These are phyloP conservation scores for Periconia macrospinosa DNA, from an alignment of 2,329 filamentous ascomycete species.

Conservation along the genomic window DNA sequence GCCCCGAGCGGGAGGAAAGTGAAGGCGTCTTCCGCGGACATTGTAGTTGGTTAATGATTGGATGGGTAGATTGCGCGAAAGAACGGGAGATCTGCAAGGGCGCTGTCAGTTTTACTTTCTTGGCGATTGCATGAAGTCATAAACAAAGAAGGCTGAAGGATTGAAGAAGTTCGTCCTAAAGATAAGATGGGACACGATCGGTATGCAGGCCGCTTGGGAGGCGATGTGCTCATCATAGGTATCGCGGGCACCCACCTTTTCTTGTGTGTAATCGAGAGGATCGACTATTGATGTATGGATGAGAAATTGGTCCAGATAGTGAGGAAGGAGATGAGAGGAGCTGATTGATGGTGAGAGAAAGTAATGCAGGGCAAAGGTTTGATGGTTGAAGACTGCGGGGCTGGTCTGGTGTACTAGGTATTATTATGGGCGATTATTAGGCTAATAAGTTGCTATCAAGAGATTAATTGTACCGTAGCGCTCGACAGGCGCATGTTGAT, in stretches of 20 bases:
- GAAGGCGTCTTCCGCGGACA: constrained; percentile 38
- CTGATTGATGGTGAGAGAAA: neutral
- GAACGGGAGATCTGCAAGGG: neutral
- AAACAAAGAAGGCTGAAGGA: neutral
- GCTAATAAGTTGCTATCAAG: constrained; percentile 33
- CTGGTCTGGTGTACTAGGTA: neutral
- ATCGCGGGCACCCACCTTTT: too few species aligned
- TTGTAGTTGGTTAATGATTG: constrained; percentile 12
- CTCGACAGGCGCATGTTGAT: neutral
- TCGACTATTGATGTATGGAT: too few species aligned
- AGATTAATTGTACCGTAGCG: constrained; percentile 27
- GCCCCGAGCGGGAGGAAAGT: constrained; percentile 75
- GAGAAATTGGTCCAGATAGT: too few species aligned
- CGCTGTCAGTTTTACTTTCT: neutral
- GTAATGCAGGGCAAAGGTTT: neutral
- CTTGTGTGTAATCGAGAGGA: too few species aligned
- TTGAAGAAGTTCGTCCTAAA: too few species aligned
- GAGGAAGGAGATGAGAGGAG: neutral
- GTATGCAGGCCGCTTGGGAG: too few species aligned
- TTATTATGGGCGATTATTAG: constrained; percentile 24
- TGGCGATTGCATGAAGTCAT: too few species aligned
- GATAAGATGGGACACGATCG: too few species aligned
- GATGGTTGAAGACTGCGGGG: constrained; percentile 5
- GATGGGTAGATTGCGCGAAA: neutral
- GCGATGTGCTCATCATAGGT: too few species aligned